Evolutionary conservation across 2,329 filamentous ascomycete genomes (phyloP).

Genomic region (Fusarium nygamai): DNA sequence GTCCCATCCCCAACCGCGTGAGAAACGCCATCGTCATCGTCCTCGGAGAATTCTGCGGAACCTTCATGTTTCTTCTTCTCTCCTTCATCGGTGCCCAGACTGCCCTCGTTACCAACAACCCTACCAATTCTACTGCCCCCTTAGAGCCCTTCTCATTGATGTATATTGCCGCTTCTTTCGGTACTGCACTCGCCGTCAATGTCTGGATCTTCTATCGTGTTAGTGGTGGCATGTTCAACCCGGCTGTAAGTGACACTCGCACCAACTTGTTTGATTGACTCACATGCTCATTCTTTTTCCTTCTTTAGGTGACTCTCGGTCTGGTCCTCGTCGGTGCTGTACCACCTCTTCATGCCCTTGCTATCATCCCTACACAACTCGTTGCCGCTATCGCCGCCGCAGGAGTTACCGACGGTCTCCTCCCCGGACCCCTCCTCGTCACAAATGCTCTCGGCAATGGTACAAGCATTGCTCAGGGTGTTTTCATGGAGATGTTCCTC

Average conservation of each 20-base stretch:
- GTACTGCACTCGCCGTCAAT: conserved; percentile 61
- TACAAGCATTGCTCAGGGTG: conserved; percentile 63
- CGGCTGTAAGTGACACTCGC: conserved; percentile 53
- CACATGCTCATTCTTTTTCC: background rate
- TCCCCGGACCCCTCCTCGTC: conserved; percentile 67
- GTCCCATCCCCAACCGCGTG: conserved; percentile 3
- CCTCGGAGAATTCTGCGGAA: conserved; percentile 62
- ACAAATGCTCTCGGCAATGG: conserved; percentile 64
- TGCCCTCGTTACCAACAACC: conserved; percentile 47
- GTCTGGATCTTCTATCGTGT: conserved; percentile 68
- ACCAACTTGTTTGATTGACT: background rate
- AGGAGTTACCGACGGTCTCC: conserved; percentile 64
- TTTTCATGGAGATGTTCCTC: conserved; percentile 75
- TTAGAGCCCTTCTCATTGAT: conserved; percentile 53
- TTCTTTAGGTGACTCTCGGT: conserved; percentile 62
- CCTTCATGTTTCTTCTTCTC: conserved; percentile 63
- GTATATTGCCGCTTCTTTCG: conserved; percentile 62
- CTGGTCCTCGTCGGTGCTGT: conserved; percentile 68
- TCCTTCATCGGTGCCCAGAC: conserved; percentile 54
- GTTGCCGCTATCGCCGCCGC: conserved; percentile 68
- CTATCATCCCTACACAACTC: conserved; percentile 67
- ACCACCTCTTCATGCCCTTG: conserved; percentile 58
- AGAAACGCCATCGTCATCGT: conserved; percentile 54
- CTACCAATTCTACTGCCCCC: conserved; percentile 37
- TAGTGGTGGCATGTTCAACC: conserved; percentile 62